phyloP scores from a whole-genome alignment of 2,329 filamentous ascomycete genomes.

The Fusarium nematophilum region DNA sequence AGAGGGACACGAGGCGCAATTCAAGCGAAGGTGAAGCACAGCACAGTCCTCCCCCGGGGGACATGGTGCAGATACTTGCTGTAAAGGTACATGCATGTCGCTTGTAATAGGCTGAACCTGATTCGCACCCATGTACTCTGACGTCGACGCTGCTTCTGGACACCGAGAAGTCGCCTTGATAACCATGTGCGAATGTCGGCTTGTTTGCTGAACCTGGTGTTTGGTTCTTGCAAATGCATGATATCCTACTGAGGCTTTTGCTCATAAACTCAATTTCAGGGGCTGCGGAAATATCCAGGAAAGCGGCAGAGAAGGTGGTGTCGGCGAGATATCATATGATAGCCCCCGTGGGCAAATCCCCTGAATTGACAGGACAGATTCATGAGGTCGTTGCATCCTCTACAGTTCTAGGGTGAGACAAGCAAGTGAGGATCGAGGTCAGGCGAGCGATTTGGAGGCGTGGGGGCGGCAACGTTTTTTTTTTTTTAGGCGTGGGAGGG shows the following conservation, averaged over 20 bases:
- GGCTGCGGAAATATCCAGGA: neutral
- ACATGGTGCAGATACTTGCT: slow-evolving; percentile 21
- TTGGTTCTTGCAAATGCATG: slow-evolving; percentile 24
- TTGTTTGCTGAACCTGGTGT: neutral
- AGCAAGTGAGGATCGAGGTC: slow-evolving; percentile 17
- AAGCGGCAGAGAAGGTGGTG: slow-evolving; percentile 3
- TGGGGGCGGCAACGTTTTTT: slow-evolving; percentile 6
- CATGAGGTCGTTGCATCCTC: slow-evolving; percentile 22
- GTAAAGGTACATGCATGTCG: slow-evolving; percentile 15
- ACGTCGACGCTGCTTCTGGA: slow-evolving; percentile 26
- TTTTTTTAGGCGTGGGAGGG: neutral
- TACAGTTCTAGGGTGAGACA: slow-evolving; percentile 28
- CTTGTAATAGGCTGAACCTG: slow-evolving; percentile 29
- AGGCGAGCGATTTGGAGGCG: slow-evolving; percentile 15
- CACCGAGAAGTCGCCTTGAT: neutral
- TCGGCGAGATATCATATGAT: slow-evolving; percentile 22
- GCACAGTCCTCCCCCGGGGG: no score
- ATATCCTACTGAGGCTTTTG: slow-evolving; percentile 31
- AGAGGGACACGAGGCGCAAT: neutral
- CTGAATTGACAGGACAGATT: slow-evolving; percentile 36
- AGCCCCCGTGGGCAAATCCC: slow-evolving; percentile 37
- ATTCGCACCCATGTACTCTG: slow-evolving; percentile 33
- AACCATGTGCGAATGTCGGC: slow-evolving; percentile 11
- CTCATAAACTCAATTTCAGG: neutral
- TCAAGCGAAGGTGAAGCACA: slow-evolving; percentile 19